These are phyloP conservation scores for Sugiyamaella paludigena DNA, from an alignment of 1,139 yeast species.

Conservation along the genomic window DNA sequence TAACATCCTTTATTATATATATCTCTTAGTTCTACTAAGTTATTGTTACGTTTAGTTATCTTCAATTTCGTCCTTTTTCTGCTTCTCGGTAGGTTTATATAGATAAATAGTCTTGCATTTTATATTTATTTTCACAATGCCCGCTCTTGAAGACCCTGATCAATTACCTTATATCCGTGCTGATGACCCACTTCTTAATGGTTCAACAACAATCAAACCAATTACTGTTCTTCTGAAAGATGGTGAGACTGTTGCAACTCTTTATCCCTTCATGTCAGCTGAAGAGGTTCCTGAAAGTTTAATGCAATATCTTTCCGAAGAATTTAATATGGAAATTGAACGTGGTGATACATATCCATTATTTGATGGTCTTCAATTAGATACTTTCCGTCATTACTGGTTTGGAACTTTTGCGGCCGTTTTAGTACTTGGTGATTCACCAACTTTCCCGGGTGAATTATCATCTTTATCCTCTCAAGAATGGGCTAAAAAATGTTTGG, in stretches of 20 bases:
- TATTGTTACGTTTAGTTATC: no score
- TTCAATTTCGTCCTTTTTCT: no score
- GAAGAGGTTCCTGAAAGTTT: slow-evolving; percentile 70
- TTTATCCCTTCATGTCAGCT: slow-evolving; percentile 74
- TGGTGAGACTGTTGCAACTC: slow-evolving; percentile 70
- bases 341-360: slow-evolving; percentile 86
- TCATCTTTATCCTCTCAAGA: slow-evolving; percentile 42
- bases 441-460: slow-evolving; percentile 31
- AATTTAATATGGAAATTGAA: slow-evolving; percentile 88
- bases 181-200: slow-evolving; percentile 19
- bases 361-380: slow-evolving; percentile 69
- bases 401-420: slow-evolving; percentile 77
- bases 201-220: slow-evolving; percentile 27
- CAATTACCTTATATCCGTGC: slow-evolving; percentile 44
- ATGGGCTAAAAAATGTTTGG: slow-evolving; percentile 90
- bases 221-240: slow-evolving; percentile 27
- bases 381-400: slow-evolving; percentile 80
- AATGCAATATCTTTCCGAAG: slow-evolving; percentile 79
- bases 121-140: no score
- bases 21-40: no score
- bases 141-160: slow-evolving; percentile 44
- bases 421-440: slow-evolving; percentile 64
- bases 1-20: no score
- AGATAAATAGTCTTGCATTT: no score
- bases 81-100: no score